Base-by-base conservation (phyloP, 768 basidiomycete genomes). In the Candolleomyces efflorescens region DNA sequence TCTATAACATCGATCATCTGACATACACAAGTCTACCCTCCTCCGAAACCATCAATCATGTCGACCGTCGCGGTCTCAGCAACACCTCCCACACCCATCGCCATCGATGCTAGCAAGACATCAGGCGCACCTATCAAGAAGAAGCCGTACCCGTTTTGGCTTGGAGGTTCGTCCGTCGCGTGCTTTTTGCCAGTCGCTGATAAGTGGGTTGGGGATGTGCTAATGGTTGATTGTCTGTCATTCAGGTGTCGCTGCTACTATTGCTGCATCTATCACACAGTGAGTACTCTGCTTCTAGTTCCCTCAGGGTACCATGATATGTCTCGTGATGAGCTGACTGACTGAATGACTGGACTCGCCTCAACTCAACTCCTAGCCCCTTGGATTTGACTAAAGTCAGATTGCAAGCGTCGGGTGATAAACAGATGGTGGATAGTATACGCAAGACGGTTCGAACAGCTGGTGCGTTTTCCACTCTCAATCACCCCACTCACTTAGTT, bases 381-480 rank as follows among this genome's bases (percentile, higher is more conserved):
- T 75, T 94, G 50, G 91, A 94, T 76, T 78, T 95, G 56, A 95
- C 93, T 23, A 95, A 95, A 79, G 91, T 94, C 68, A 83, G 93
- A 55, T 75, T 96, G 59, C 93, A 96, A 71, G 92, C 93, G 4
- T 90, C 91, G 0, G 93, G 92, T 43, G 93, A 95, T 75, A 94
- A 92, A 72, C 82, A 89, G 55, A 94, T 96, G 93, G 75, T 94
- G 68, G 75, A 84, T 68, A 90, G 87, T 60, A 78, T 96, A 5
- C 78, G 79, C 70, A 94, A 94, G 80, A 95, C 93, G 0, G 77
- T 92, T 55, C 77, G 81, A 67, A 90, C 87, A 5, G 90, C 89
- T 49, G 92, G 92, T 79, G 62, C 63, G 69, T 24, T 50, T n/a
- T n/a, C n/a, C n/a, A n/a, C n/a, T n/a, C n/a, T n/a, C n/a, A n/a